Conservation (phyloP, 345 rosid genomes). For the Lumnitzera littorea region DNA sequence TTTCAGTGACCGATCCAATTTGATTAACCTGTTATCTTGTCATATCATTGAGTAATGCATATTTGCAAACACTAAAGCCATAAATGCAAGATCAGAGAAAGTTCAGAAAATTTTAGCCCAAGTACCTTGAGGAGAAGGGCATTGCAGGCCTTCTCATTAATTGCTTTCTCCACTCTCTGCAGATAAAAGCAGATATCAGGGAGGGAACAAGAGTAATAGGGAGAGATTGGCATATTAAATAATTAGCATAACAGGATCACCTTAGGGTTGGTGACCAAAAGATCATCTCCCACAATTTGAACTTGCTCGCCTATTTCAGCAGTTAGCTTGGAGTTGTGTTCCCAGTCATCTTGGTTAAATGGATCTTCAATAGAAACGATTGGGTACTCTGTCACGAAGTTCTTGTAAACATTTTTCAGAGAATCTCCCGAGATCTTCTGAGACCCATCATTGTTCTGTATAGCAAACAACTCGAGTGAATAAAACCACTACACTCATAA, state of each 20-base stretch:
- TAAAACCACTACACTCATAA: neutral
- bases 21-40: constrained; percentile 68
- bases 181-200: neutral
- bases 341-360: constrained; percentile 99
- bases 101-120: neutral
- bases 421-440: constrained; percentile 85
- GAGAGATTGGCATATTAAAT: neutral
- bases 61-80: constrained; percentile 1
- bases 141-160: constrained; percentile 76
- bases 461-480: constrained; percentile 1
- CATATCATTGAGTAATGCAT: too few species aligned
- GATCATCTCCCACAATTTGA: constrained; percentile 98
- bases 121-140: constrained; percentile 92
- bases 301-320: constrained; percentile 63
- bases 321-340: constrained; percentile 72
- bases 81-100: too few species aligned
- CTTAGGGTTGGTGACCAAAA: constrained; percentile 96
- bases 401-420: constrained; percentile 84
- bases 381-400: constrained; percentile 79
- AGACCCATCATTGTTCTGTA: constrained; percentile 77
- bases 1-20: constrained; percentile 95
- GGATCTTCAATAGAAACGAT: constrained; percentile 96
- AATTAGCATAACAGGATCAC: constrained; percentile 14
- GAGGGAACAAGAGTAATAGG: neutral
- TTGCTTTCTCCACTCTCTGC: constrained; percentile 93